phyloP scores from a whole-genome alignment of 169 alveolate species.

The Plasmodium billcollinsi region DNA sequence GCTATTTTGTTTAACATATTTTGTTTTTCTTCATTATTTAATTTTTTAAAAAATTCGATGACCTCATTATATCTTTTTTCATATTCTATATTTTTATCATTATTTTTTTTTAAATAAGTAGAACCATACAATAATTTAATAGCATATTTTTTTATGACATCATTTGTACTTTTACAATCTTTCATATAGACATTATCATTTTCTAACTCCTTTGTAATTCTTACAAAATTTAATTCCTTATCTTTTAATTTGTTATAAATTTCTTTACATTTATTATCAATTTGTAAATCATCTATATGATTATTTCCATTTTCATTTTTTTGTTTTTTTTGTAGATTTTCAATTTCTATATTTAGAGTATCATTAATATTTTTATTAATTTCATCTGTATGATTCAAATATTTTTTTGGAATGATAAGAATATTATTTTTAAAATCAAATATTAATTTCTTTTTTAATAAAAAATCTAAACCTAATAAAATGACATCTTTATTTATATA shows the following conservation, averaged over 20 bases:
- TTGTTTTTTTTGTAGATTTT: background rate
- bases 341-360: too few species aligned
- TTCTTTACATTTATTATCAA: constrained; percentile 29
- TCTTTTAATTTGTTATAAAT: constrained; percentile 41
- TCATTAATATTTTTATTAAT: background rate
- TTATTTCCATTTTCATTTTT: background rate
- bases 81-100: constrained; percentile 16
- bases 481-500: constrained; percentile 31
- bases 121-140: constrained; percentile 47
- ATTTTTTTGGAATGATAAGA: constrained; percentile 5
- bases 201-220: constrained; percentile 57
- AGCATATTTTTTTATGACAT: constrained; percentile 63
- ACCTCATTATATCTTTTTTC: constrained; percentile 49
- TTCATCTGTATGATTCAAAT: background rate
- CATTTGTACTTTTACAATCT: constrained; percentile 73
- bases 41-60: constrained; percentile 37
- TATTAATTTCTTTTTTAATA: constrained; percentile 13
- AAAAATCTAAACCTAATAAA: constrained; percentile 56
- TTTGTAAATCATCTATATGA: constrained; percentile 10
- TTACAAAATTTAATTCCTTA: constrained; percentile 52
- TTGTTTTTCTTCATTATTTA: constrained; percentile 59
- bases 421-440: constrained; percentile 37
- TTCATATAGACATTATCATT: constrained; percentile 27
- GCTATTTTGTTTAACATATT: constrained; percentile 51
- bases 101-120: constrained; percentile 12